phyloP scores from a whole-genome alignment of 2,329 filamentous ascomycete genomes.

The Alternaria burnsii region DNA sequence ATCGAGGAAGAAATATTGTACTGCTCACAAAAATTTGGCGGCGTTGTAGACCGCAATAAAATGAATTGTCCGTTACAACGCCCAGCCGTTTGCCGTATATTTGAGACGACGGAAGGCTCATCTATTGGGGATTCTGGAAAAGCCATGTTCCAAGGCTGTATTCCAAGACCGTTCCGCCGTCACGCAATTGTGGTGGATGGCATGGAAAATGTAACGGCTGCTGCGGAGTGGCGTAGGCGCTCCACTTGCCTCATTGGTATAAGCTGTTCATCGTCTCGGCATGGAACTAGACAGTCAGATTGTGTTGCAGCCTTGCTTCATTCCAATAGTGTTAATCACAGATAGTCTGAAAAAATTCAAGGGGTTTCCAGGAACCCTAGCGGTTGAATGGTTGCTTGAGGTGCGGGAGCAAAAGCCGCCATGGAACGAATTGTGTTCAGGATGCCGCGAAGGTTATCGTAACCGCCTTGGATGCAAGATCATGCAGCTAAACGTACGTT shows the following conservation, averaged over 20 bases:
- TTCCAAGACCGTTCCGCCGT: not conserved
- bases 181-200: not conserved
- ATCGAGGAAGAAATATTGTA: not conserved
- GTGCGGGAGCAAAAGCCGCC: not conserved
- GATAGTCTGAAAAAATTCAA: not conserved
- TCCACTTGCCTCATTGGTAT: conserved; percentile 13
- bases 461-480: conserved; percentile 16
- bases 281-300: not conserved
- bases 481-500: conserved; percentile 12
- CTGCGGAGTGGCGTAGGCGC: conserved; percentile 1
- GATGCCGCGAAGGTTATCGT: not conserved
- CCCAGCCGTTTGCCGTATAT: not conserved
- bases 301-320: conserved; percentile 1
- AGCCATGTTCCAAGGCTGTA: not conserved
- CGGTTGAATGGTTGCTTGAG: not conserved
- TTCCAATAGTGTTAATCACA: not conserved
- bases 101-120: not conserved
- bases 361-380: not conserved
- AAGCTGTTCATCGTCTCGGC: not conserved
- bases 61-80: not conserved
- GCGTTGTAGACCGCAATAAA: not conserved
- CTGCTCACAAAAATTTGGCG: not conserved
- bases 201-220: not conserved
- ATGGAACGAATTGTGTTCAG: not conserved
- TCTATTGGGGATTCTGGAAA: not conserved